Percentiles rank a stretch among this genome's conserved stretches.
Conservation (phyloP, 2,329 filamentous ascomycete species). For the Lachnellula subtilissima region DNA sequence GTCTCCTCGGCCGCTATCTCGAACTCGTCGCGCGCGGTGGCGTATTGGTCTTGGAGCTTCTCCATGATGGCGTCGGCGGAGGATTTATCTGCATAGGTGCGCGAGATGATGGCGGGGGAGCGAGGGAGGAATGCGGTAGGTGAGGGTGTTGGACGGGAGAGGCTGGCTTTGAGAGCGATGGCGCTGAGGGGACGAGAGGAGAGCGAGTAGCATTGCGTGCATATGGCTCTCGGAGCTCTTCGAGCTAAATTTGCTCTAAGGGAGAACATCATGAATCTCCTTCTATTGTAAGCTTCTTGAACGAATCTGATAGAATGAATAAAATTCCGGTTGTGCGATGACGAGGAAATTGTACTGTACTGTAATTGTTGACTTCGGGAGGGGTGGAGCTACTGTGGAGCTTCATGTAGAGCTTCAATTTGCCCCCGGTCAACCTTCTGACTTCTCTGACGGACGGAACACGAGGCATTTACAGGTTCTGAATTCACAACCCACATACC, state of each 20-base stretch:
- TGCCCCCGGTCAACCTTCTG: too few species aligned
- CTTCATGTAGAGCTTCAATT: too few species aligned
- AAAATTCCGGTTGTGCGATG: too few species aligned
- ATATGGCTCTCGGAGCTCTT: slow-evolving; percentile 2
- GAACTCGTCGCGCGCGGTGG: slow-evolving; percentile 43
- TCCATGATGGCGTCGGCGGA: slow-evolving; percentile 24
- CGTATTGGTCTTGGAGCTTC: slow-evolving; percentile 33
- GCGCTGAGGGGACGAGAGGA: background rate
- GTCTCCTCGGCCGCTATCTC: slow-evolving; percentile 46
- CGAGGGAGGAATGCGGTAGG: background rate
- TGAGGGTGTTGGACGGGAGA: background rate
- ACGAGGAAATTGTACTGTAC: background rate
- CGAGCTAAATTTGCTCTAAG: slow-evolving; percentile 13
- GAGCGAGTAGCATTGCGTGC: slow-evolving; percentile 11
- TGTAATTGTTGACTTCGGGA: background rate
- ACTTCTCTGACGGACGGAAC: too few species aligned
- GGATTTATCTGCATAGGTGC: slow-evolving; percentile 14
- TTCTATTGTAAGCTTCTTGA: background rate
- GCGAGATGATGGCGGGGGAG: background rate
- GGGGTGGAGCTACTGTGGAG: too few species aligned
- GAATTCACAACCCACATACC: background rate
- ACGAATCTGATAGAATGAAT: background rate
- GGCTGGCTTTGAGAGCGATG: slow-evolving; percentile 1
- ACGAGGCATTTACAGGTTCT: background rate
- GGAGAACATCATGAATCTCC: slow-evolving; percentile 17